A percentile compares a stretch with the other conserved stretches of the same genome.
These are phyloP conservation scores for Erythrobasidium hasegawianum DNA, from an alignment of 1,284 basidiomycete genomes.

Conservation along the genomic window DNA sequence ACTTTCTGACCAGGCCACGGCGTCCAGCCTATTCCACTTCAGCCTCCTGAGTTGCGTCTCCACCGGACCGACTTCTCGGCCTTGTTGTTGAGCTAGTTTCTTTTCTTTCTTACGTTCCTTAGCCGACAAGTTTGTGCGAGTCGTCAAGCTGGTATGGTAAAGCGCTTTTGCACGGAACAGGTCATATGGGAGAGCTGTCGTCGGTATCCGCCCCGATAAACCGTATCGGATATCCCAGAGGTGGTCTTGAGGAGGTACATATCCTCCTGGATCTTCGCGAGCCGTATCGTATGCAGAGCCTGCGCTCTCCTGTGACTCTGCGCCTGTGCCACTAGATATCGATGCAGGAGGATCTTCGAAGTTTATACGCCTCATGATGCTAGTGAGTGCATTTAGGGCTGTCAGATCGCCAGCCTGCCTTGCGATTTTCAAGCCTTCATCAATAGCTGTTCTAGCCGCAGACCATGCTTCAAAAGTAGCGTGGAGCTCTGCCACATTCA, in stretches of 20 bases:
- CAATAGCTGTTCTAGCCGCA: constrained; percentile 14
- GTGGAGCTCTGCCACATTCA: constrained; percentile 29
- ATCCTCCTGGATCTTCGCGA: constrained; percentile 23
- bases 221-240: constrained; percentile 30
- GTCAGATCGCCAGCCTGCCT: constrained; percentile 15
- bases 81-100: constrained; percentile 21
- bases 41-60: constrained; percentile 23
- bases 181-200: constrained; percentile 3
- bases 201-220: constrained; percentile 18
- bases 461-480: constrained; percentile 3
- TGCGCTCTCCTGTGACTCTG: constrained; percentile 1
- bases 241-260: constrained; percentile 16
- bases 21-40: constrained; percentile 28
- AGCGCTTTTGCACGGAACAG: constrained; percentile 26
- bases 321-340: background rate
- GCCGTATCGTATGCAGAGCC: constrained; percentile 5
- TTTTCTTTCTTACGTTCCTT: constrained; percentile 31
- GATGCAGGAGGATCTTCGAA: constrained; percentile 2
- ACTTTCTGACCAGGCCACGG: constrained; percentile 6
- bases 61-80: constrained; percentile 10
- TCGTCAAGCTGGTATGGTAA: constrained; percentile 3
- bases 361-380: constrained; percentile 13
- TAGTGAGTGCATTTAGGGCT: constrained; percentile 22
- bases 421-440: constrained; percentile 25
- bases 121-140: constrained; percentile 13